phyloP scores from a whole-genome alignment of 2,329 filamentous ascomycete genomes.

The Pseudogymnoascus sp. region DNA sequence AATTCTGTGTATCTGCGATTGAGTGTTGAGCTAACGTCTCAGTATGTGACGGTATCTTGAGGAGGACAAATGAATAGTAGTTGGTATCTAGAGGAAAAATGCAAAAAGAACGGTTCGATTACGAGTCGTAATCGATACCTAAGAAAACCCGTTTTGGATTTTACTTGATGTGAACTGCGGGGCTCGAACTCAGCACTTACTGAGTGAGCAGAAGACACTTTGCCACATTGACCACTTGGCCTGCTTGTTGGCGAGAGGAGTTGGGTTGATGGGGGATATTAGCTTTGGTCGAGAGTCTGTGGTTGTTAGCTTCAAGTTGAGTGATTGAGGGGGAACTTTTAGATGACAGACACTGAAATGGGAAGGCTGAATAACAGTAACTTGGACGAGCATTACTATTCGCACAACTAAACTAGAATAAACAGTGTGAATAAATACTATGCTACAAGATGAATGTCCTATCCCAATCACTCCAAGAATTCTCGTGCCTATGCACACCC shows the following conservation, averaged over 20 bases:
- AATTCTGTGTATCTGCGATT: neutral
- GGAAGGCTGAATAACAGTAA: neutral
- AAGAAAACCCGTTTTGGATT: conserved; percentile 6
- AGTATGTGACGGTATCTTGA: no score
- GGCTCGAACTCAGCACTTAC: neutral
- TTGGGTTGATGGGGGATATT: neutral
- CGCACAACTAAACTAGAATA: neutral
- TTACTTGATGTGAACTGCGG: neutral
- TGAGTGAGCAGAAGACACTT: neutral
- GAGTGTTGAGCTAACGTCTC: neutral
- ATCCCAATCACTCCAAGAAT: conserved; percentile 3
- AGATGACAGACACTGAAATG: neutral
- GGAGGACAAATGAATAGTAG: neutral
- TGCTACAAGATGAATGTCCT: conserved; percentile 6
- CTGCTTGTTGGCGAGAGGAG: neutral
- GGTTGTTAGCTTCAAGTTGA: neutral
- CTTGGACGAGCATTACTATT: conserved; percentile 3
- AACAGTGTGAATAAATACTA: neutral
- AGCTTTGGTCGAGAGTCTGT: neutral
- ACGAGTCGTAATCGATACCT: neutral
- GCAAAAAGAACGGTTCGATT: conserved; percentile 3
- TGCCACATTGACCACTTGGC: neutral
- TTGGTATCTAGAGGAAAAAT: neutral
- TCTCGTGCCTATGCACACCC: neutral
- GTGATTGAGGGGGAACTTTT: neutral